These are phyloP conservation scores for Rhododendron simsii DNA, from an alignment of 148 eudicot genomes.

Conservation along the genomic window DNA sequence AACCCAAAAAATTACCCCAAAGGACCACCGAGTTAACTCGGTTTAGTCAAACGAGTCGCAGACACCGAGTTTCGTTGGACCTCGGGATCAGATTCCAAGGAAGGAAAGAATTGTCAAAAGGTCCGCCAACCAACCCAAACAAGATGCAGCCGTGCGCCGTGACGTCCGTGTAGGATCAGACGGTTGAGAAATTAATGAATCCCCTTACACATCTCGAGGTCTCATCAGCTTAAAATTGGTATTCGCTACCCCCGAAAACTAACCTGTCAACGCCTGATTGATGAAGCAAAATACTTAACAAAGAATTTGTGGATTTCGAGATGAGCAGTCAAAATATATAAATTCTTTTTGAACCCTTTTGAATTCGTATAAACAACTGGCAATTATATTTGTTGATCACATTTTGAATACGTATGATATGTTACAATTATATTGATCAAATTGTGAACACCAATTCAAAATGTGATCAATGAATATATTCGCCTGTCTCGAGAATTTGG, in stretches of 20 bases:
- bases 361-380: no score
- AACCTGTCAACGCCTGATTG: background rate
- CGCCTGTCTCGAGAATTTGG: background rate
- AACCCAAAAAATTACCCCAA: background rate
- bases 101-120: background rate
- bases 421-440: background rate
- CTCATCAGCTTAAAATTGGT: background rate
- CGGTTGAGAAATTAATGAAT: background rate
- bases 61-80: background rate
- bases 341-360: no score
- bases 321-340: no score
- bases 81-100: background rate
- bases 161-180: slow-evolving; percentile 6
- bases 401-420: background rate
- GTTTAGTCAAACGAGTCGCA: background rate
- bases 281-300: background rate
- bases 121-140: background rate
- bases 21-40: background rate
- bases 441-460: background rate
- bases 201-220: background rate
- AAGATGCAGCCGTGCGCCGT: slow-evolving; percentile 2
- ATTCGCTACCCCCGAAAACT: background rate
- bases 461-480: background rate
- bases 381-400: no score
- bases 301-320: background rate